phyloP scores from a whole-genome alignment of 768 basidiomycete species.

The Fomitopsis serialis region DNA sequence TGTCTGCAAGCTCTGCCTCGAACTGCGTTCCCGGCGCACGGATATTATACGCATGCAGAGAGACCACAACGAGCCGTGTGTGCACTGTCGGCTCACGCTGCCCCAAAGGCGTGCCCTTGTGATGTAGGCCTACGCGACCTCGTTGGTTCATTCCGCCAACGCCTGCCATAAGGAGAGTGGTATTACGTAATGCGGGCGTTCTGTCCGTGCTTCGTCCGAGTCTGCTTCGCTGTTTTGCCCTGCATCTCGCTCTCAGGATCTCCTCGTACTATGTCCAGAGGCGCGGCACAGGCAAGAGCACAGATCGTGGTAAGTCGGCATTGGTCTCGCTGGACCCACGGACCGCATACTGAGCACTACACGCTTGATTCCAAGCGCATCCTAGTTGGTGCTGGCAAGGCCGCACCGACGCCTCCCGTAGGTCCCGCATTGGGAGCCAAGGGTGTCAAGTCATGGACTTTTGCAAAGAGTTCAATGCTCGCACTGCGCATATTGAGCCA shows the following conservation, averaged over 20 bases:
- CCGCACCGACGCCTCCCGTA: slow-evolving; percentile 92
- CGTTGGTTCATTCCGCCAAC: too few relatives aligned
- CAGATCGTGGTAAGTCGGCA: slow-evolving; percentile 65
- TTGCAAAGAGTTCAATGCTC: slow-evolving; percentile 99
- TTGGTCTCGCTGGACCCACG: background rate
- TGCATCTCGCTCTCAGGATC: too few relatives aligned
- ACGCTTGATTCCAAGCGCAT: slow-evolving; percentile 50
- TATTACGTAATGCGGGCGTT: background rate
- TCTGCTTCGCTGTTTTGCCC: too few relatives aligned
- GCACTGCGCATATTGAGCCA: slow-evolving; percentile 80
- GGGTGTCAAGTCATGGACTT: slow-evolving; percentile 99
- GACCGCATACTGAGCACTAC: background rate
- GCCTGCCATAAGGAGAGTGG: too few relatives aligned
- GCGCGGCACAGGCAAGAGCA: slow-evolving; percentile 45
- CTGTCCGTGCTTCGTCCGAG: background rate
- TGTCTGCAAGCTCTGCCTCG: background rate
- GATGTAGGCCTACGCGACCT: too few relatives aligned
- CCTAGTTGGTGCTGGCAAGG: slow-evolving; percentile 88
- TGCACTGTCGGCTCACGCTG: too few relatives aligned
- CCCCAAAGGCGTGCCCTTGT: too few relatives aligned
- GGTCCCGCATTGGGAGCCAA: slow-evolving; percentile 96
- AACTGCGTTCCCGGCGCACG: background rate
- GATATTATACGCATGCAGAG: background rate
- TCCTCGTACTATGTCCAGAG: slow-evolving; percentile 56
- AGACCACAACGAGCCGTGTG: too few relatives aligned